Conservation (phyloP, 2,329 filamentous ascomycete species). For the Fusarium praegraminearum region DNA sequence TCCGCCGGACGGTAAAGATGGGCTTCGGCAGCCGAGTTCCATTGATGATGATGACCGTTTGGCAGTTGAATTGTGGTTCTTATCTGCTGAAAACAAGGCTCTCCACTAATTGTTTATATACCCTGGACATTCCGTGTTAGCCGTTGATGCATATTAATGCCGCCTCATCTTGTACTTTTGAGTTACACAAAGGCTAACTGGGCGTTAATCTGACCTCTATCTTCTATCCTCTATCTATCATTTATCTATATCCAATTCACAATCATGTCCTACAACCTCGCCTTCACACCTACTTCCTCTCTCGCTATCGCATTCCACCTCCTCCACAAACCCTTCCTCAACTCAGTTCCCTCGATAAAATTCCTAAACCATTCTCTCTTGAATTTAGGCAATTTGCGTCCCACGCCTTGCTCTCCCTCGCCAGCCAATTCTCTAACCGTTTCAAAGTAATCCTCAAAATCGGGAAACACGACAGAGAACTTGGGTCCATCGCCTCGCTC, state of each 20-base stretch:
- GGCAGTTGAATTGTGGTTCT: neutral
- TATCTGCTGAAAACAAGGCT: neutral
- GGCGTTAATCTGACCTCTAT: neutral
- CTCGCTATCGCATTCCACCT: constrained; percentile 57
- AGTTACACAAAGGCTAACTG: neutral
- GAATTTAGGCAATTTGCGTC: constrained; percentile 60
- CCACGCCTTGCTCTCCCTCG: constrained; percentile 56
- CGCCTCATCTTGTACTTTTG: neutral
- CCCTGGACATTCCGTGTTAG: neutral
- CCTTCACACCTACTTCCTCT: neutral
- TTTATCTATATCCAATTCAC: neutral
- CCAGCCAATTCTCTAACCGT: constrained; percentile 63
- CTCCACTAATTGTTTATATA: neutral
- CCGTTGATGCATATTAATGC: constrained; percentile 2
- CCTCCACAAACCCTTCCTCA: constrained; percentile 69
- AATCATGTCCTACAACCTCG: constrained; percentile 12
- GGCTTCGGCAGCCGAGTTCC: constrained; percentile 10
- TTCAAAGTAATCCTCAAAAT: constrained; percentile 76
- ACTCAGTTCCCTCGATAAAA: constrained; percentile 67
- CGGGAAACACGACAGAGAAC: constrained; percentile 69
- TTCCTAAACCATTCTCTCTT: constrained; percentile 59
- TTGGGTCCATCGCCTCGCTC: constrained; percentile 66
- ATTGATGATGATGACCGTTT: neutral
- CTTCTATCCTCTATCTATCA: neutral
- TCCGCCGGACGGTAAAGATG: constrained; percentile 13